phyloP scores from a whole-genome alignment of 2,329 filamentous ascomycete species.

The Exophiala mesophila region DNA sequence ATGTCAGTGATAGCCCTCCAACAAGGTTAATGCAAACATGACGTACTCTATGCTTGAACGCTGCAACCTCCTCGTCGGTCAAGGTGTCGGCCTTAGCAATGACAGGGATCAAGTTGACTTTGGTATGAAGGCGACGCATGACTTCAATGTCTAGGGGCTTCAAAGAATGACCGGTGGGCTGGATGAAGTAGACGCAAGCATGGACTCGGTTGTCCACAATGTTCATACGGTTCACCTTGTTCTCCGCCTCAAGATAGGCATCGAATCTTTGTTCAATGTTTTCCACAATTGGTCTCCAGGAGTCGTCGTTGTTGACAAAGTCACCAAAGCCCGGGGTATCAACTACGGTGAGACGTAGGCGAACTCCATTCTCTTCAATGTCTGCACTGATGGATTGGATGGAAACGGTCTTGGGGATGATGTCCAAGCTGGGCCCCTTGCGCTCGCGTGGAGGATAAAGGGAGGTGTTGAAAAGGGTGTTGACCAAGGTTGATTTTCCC shows the following conservation, averaged over 20 bases:
- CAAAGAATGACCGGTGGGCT: slow-evolving; percentile 94
- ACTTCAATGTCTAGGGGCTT: slow-evolving; percentile 99
- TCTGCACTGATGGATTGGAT: slow-evolving; percentile 94
- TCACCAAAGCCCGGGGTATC: slow-evolving; percentile 98
- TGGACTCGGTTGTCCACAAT: slow-evolving; percentile 99
- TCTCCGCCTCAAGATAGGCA: slow-evolving; percentile 96
- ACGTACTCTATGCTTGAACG: slow-evolving; percentile 94
- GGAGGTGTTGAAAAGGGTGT: slow-evolving; percentile 99
- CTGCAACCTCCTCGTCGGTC: slow-evolving; percentile 89
- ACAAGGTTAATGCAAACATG: neutral
- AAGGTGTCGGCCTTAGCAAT: slow-evolving; percentile 98
- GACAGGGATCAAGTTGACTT: slow-evolving; percentile 99
- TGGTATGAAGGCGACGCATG: slow-evolving; percentile 98
- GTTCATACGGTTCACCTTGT: slow-evolving; percentile 99
- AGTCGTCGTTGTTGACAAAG: slow-evolving; percentile 99
- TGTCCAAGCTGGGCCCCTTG: slow-evolving; percentile 94
- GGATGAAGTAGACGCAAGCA: slow-evolving; percentile 98
- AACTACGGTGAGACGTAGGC: slow-evolving; percentile 91
- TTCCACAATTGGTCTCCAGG: slow-evolving; percentile 97
- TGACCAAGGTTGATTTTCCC: slow-evolving; percentile 97
- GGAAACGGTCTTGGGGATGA: slow-evolving; percentile 95
- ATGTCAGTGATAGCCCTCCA: slow-evolving; percentile 26
- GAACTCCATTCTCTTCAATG: slow-evolving; percentile 97
- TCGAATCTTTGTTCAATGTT: slow-evolving; percentile 99
- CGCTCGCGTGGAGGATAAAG: slow-evolving; percentile 98